Base-by-base conservation (phyloP, 176 grass and related monocot genomes). In the Zea luxurians region DNA sequence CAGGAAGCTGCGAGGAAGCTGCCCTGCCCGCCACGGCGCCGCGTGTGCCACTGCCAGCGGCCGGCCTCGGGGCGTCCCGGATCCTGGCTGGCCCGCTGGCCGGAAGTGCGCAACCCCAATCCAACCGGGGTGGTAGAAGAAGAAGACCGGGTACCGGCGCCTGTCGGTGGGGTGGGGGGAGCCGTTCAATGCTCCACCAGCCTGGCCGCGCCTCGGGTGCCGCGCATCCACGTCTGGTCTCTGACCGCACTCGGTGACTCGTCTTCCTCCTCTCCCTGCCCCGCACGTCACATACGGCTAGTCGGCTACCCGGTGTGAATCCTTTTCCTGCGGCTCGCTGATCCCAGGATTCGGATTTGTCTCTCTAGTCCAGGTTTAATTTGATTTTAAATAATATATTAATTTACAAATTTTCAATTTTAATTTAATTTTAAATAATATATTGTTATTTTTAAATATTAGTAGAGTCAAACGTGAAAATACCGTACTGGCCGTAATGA, bases 1-100 rank as follows among this genome's bases (percentile, higher is more conserved):
- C 27, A 75, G 81, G 86, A 88, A 88, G 76, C 2, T 88, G 86
- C 86, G 12, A 42, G 16, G 86, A 88, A 88, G 81, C 71, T 88
- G 77, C 86, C 41, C n/a, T n/a, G n/a, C n/a, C n/a, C n/a, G n/a
- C n/a, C n/a, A n/a, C 27, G 27, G 27, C 50, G 68, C 69, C 79
- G 47, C 66, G 78, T 75, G 64, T 78, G 78, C 78, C 58, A 49
- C 76, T 47, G 45, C 8, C 27, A 27, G 27, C 27, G 27, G 27
- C 1, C 27, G 27, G 27, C 1, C 27, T 27, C 27, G 27, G 27
- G 27, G 27, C 17, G 53, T 55, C 53, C 6, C 53, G 17, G 8
- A 62, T 36, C 38, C 62, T 76, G 52, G 40, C 27, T 27, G 27
- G 16, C 12, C 16, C 4, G 27, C 50, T 2, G 50, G 52, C 2